Conservation (phyloP, 139 green algal species). For the Chlorella sorokiniana region DNA sequence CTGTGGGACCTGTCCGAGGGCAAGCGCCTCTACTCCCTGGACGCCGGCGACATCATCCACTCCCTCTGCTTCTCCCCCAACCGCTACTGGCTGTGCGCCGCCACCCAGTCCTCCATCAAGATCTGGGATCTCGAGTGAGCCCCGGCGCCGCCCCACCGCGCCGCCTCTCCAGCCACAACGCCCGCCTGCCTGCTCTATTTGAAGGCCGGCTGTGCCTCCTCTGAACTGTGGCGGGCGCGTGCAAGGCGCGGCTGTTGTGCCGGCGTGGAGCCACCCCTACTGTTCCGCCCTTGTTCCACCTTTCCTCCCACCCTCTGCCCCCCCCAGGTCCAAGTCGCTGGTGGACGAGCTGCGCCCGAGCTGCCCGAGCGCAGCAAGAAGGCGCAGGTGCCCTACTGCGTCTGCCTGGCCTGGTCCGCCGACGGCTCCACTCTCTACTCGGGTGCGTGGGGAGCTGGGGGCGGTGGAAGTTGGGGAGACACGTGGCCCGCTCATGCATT, state of each 20-base stretch:
- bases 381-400: constrained; percentile 82
- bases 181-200: not conserved
- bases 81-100: constrained; percentile 99
- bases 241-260: too few species aligned
- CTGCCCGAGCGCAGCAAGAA: constrained; percentile 43
- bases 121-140: constrained; percentile 44
- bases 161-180: not conserved
- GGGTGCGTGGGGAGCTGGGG: constrained; percentile 45
- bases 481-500: too few species aligned
- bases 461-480: too few species aligned
- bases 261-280: not conserved
- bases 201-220: not conserved
- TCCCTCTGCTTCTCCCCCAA: constrained; percentile 98
- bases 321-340: constrained; percentile 79
- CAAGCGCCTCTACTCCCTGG: constrained; percentile 98
- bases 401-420: constrained; percentile 94
- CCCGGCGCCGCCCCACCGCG: too few species aligned
- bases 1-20: constrained; percentile 99
- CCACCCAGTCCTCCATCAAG: constrained; percentile 87
- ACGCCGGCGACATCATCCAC: constrained; percentile 98
- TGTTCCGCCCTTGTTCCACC: not conserved
- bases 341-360: constrained; percentile 90
- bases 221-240: not conserved
- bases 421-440: constrained; percentile 95
- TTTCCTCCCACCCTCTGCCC: constrained; percentile 67